Percentiles rank a stretch among this genome's conserved stretches.
These are phyloP conservation scores for Moricandia arvensis DNA, from an alignment of 345 rosid genomes.

Conservation along the genomic window DNA sequence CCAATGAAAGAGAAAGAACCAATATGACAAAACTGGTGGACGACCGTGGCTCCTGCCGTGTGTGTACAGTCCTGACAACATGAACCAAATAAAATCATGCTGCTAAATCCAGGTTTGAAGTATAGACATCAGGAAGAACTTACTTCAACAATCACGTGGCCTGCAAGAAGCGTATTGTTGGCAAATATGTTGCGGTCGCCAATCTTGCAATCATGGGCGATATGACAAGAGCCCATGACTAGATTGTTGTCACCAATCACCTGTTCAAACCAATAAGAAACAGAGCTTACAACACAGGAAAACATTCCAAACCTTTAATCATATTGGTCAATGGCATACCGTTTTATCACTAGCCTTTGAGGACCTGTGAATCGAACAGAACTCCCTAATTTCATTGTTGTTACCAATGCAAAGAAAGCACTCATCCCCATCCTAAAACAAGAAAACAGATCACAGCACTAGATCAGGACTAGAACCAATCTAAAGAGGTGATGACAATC, in stretches of 20 bases:
- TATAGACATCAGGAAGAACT: slow-evolving; percentile 23
- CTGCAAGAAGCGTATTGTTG: slow-evolving; percentile 84
- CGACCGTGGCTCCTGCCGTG: slow-evolving; percentile 78
- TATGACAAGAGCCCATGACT: slow-evolving; percentile 95
- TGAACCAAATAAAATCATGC: slow-evolving; percentile 26
- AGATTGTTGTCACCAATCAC: slow-evolving; percentile 86
- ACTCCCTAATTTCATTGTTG: slow-evolving; percentile 89
- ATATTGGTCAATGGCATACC: slow-evolving; percentile 39
- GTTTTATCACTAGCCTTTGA: slow-evolving; percentile 72
- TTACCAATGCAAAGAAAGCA: slow-evolving; percentile 76
- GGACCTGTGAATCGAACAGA: slow-evolving; percentile 82
- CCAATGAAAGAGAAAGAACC: slow-evolving; percentile 84
- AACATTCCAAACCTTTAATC: not conserved
- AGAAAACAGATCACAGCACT: not conserved
- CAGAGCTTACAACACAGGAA: not conserved
- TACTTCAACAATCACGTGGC: slow-evolving; percentile 88
- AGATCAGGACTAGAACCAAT: not conserved
- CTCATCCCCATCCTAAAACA: slow-evolving; percentile 62
- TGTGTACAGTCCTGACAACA: slow-evolving; percentile 62
- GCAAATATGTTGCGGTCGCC: slow-evolving; percentile 88
- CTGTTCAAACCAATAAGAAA: slow-evolving; percentile 40
- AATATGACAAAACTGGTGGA: slow-evolving; percentile 88
- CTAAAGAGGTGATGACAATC: not conserved
- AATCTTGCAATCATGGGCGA: slow-evolving; percentile 93
- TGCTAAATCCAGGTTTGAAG: not conserved